Conservation (phyloP, 1,284 basidiomycete genomes). For the Exsudoporus floridanus region DNA sequence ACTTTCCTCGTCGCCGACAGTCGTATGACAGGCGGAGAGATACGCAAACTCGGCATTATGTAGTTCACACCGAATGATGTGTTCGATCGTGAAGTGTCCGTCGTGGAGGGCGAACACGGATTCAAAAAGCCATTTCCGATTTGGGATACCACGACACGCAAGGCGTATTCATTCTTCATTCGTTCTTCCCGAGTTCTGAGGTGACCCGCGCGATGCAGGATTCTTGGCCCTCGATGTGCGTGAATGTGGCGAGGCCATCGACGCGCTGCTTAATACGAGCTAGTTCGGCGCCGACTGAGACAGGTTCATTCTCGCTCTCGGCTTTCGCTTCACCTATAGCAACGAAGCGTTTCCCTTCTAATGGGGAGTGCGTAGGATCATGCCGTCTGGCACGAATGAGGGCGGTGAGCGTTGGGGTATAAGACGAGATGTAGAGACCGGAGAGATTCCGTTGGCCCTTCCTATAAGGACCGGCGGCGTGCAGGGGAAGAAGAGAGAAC, state of each 20-base stretch:
- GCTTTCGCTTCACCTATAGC: not conserved
- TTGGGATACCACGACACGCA: not conserved
- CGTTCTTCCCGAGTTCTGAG: not conserved
- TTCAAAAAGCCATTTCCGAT: not conserved
- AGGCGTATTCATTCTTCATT: not conserved
- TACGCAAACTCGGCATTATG: not conserved
- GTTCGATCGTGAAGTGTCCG: not conserved
- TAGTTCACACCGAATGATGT: not conserved
- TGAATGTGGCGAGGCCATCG: not conserved
- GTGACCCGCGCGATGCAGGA: not conserved
- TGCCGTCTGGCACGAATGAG: slow-evolving; percentile 19
- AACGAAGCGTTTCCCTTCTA: not conserved
- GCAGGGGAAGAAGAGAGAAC: slow-evolving; percentile 16
- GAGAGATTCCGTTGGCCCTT: slow-evolving; percentile 13
- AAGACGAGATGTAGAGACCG: slow-evolving; percentile 32
- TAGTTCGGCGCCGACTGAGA: not conserved
- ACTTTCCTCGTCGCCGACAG: not conserved
- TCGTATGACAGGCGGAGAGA: not conserved
- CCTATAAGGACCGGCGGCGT: slow-evolving; percentile 27
- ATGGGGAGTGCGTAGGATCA: not conserved
- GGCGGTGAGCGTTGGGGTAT: slow-evolving; percentile 1
- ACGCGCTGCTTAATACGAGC: not conserved
- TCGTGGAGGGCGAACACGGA: not conserved
- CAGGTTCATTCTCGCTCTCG: not conserved
- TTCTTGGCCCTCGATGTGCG: not conserved